These are phyloP conservation scores for Solanum corneliomulleri DNA, from an alignment of 257 asterid genomes.

Conservation along the genomic window DNA sequence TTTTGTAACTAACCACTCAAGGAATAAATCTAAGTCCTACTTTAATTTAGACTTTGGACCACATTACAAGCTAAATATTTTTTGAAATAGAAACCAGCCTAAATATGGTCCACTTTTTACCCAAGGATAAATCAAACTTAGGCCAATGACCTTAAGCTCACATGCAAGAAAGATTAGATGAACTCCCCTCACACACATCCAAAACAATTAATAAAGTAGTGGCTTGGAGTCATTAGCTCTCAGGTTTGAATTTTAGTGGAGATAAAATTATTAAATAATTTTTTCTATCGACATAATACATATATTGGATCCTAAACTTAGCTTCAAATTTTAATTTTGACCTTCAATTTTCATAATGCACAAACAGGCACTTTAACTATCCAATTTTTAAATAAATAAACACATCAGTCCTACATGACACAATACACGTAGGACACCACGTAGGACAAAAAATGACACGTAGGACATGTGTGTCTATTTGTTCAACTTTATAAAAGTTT, in stretches of 20 bases:
- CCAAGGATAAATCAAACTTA: neutral
- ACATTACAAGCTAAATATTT: neutral
- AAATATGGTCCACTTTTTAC: neutral
- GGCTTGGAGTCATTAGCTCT: neutral
- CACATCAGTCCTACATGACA: too few species aligned
- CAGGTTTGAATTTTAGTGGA: neutral
- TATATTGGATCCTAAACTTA: too few species aligned
- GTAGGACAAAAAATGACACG: too few species aligned
- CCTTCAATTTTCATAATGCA: too few species aligned
- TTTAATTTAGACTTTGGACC: neutral
- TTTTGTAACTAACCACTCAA: neutral
- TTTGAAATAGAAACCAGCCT: neutral
- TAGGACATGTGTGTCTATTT: too few species aligned
- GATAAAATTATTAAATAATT: neutral
- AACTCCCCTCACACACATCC: neutral
- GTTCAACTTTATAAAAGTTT: too few species aligned
- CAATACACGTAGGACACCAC: too few species aligned
- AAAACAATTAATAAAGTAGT: neutral
- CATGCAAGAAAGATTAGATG: neutral
- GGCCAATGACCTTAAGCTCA: neutral
- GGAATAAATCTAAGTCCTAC: neutral
- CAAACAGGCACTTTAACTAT: too few species aligned
- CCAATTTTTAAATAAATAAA: too few species aligned
- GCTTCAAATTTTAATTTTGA: too few species aligned
- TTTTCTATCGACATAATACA: neutral